A percentile compares a stretch with the other conserved stretches of the same genome.
These are phyloP conservation scores for Salvia miltiorrhiza DNA, from an alignment of 257 asterid genomes.

Conservation along the genomic window DNA sequence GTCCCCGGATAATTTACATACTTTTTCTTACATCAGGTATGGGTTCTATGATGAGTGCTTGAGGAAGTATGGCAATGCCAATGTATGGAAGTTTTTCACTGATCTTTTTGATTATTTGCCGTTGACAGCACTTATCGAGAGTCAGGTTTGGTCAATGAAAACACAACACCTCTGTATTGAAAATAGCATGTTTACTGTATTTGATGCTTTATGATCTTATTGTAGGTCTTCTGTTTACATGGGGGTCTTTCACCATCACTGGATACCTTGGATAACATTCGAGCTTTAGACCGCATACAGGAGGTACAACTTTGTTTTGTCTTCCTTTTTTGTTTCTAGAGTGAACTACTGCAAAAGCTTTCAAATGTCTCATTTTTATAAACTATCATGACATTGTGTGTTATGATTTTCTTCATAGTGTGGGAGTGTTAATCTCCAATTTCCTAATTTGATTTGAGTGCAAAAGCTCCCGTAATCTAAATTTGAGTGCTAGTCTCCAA, in stretches of 20 bases:
- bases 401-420: not conserved
- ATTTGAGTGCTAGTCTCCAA: not conserved
- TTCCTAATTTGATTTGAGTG: not conserved
- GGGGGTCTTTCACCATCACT: conserved; percentile 98
- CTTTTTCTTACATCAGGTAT: conserved; percentile 55
- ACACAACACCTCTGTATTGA: conserved; percentile 2
- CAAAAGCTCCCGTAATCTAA: too few relatives aligned
- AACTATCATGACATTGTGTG: not conserved
- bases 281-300: conserved; percentile 91
- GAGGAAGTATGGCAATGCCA: conserved; percentile 98
- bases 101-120: conserved; percentile 97
- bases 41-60: conserved; percentile 97
- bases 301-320: conserved; percentile 43
- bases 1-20: conserved; percentile 20
- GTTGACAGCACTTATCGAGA: conserved; percentile 95
- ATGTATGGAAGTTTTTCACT: conserved; percentile 94
- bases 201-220: conserved; percentile 23
- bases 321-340: not conserved
- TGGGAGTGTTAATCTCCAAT: not conserved
- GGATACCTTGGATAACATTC: conserved; percentile 87
- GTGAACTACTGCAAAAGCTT: not conserved
- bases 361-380: not conserved
- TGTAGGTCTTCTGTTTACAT: conserved; percentile 89
- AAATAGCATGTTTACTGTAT: conserved; percentile 9
- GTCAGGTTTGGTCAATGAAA: conserved; percentile 66